These are phyloP conservation scores for Thalassiosira mediterranea DNA, from an alignment of 352 stramenopile species.

Conservation along the genomic window DNA sequence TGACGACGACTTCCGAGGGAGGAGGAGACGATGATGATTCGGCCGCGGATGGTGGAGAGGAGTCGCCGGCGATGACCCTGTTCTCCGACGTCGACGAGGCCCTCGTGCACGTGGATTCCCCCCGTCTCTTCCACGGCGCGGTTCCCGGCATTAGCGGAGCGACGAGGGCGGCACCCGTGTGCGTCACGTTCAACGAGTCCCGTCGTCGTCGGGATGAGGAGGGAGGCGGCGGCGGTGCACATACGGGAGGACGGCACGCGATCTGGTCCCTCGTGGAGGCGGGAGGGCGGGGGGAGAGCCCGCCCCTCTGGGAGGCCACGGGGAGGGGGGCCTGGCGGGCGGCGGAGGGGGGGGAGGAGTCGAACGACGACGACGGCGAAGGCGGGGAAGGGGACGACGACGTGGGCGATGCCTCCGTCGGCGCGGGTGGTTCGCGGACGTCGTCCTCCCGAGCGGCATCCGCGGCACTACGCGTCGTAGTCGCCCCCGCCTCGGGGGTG, in stretches of 20 bases:
- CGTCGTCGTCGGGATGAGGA: too few relatives aligned
- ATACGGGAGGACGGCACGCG: slow-evolving; percentile 18
- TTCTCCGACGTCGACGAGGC: slow-evolving; percentile 70
- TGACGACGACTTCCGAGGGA: neutral
- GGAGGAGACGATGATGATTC: slow-evolving; percentile 18
- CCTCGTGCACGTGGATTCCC: slow-evolving; percentile 58
- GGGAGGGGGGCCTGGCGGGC: slow-evolving; percentile 32
- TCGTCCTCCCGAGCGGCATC: neutral
- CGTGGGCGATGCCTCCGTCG: neutral
- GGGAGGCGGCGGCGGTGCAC: too few relatives aligned
- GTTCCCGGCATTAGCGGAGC: slow-evolving; percentile 2
- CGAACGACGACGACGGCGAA: slow-evolving; percentile 2
- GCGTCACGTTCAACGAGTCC: slow-evolving; percentile 78
- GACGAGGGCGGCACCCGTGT: slow-evolving; percentile 38
- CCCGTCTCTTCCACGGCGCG: slow-evolving; percentile 48
- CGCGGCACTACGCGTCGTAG: neutral
- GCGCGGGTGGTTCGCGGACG: neutral
- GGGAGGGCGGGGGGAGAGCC: neutral
- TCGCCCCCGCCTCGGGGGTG: slow-evolving; percentile 1
- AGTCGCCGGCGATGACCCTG: neutral
- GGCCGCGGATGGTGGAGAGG: neutral
- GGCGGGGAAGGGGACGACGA: neutral
- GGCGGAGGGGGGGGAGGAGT: neutral
- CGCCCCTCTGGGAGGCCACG: slow-evolving; percentile 52
- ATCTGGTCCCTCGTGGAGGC: slow-evolving; percentile 40